Base-by-base conservation (phyloP, 257 asterid species). In the Solanum etuberosum region DNA sequence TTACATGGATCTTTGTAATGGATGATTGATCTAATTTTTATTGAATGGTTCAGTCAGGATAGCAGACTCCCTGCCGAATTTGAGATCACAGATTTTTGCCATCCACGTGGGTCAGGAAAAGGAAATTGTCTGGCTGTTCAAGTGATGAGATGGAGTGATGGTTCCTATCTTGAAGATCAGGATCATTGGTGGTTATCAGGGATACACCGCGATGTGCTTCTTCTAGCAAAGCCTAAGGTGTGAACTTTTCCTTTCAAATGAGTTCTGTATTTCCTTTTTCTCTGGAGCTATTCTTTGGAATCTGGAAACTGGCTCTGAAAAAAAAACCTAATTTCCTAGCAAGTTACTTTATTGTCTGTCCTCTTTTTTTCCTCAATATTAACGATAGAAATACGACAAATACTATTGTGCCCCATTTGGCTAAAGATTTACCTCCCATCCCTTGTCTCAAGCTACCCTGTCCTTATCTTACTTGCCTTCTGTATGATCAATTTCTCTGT, bases 111-210 rank as follows among this genome's bases (percentile, higher is more conserved):
- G 87, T 94, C 97, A 57, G 94, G 92, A 51, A 59, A 92, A 93
- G 90, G 83, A 86, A 96, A 97, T 87, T 91, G 92, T 88, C 92
- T 97, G 85, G 98, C 99, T 86, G 99, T 96, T 87, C 98, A 95
- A 92, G 99, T 97, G 83, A 91, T 97, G 94, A 91, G 98, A 88
- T 97, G 99, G 99, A 91, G 94, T 88, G 99, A 97, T 90, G 99
- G 99, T 85, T 94, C 99, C 46, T 95, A 97, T 92, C 99, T 97
- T 81, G 99, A 97, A 94, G 99, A 97, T 92, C 99, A 97, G 92
- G 99, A 97, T 87, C 99, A 96, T 90, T 97, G 99, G 99, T 92
- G 98, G 98, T 90, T 97, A 84, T 97, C 99, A 54, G 99, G 99
- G 87, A 97, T 97, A 86, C 99, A 97, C 87, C 99, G 99, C 65